These are phyloP conservation scores for Gardenia jasminoides DNA, from an alignment of 257 asterid genomes.

Conservation along the genomic window DNA sequence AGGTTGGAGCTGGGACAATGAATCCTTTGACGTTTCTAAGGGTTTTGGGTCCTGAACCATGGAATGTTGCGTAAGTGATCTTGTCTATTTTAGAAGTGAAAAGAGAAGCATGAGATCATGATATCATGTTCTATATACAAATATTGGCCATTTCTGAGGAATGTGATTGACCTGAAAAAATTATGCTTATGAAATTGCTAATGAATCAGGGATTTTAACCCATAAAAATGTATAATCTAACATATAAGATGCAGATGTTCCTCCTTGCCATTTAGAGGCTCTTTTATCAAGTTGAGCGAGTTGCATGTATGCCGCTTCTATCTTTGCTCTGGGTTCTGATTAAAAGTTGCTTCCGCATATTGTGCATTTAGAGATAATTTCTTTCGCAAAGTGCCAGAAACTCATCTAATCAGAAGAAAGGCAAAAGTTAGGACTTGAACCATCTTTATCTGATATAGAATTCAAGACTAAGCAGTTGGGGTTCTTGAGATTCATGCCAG, in stretches of 20 bases:
- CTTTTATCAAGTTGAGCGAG: background rate
- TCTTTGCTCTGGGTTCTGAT: background rate
- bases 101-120: background rate
- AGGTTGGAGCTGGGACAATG: slow-evolving; percentile 99
- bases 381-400: background rate
- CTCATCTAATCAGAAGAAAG: background rate
- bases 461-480: background rate
- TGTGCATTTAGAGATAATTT: background rate
- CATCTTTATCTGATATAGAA: background rate
- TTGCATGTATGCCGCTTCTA: background rate
- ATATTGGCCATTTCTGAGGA: background rate
- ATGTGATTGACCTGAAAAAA: background rate
- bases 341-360: background rate
- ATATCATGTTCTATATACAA: background rate
- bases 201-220: background rate
- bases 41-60: slow-evolving; percentile 98
- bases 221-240: background rate
- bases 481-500: background rate
- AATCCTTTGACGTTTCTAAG: slow-evolving; percentile 92
- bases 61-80: slow-evolving; percentile 94
- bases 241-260: background rate
- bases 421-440: background rate
- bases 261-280: background rate
- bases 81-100: background rate
- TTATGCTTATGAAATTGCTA: background rate